Percentiles rank a stretch among this genome's conserved stretches.
These are phyloP conservation scores for Drosera spatulata DNA, from an alignment of 179 eudicot genomes.

Conservation along the genomic window DNA sequence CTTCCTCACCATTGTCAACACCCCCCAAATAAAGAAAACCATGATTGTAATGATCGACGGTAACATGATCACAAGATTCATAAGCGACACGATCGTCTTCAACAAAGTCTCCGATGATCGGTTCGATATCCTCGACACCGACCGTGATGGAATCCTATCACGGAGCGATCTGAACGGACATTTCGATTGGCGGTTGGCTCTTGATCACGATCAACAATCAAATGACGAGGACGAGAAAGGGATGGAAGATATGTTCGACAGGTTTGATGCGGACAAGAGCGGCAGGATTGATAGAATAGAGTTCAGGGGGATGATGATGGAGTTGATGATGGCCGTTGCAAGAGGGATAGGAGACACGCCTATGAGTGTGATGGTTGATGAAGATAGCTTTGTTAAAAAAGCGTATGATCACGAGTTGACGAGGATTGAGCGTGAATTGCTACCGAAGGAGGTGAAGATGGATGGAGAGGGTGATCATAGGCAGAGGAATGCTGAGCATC, in stretches of 20 bases:
- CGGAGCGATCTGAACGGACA: conserved; percentile 14
- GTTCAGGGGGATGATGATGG: conserved; percentile 28
- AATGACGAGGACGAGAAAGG: conserved; percentile 19
- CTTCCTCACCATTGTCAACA: not conserved
- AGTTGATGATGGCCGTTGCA: conserved; percentile 45
- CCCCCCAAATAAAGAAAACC: not conserved
- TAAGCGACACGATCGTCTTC: conserved; percentile 20
- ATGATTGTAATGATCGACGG: conserved; percentile 31
- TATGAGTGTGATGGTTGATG: conserved; percentile 26
- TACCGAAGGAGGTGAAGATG: not conserved
- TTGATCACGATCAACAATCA: conserved; percentile 6
- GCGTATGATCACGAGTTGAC: conserved; percentile 29
- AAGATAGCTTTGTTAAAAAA: conserved; percentile 39
- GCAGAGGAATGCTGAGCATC: not conserved
- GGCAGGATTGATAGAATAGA: conserved; percentile 24
- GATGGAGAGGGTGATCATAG: too few species aligned
- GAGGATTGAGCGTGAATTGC: conserved; percentile 6
- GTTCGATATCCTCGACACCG: conserved; percentile 23
- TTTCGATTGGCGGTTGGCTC: conserved; percentile 2
- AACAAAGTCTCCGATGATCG: conserved; percentile 24
- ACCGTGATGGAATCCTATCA: conserved; percentile 27
- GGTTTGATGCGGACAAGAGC: conserved; percentile 20
- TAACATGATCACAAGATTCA: conserved; percentile 24
- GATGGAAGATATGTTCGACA: conserved; percentile 20
- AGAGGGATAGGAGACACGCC: conserved; percentile 47